Base-by-base conservation (phyloP, 306 rosid genomes). In the Benincasa hispida region DNA sequence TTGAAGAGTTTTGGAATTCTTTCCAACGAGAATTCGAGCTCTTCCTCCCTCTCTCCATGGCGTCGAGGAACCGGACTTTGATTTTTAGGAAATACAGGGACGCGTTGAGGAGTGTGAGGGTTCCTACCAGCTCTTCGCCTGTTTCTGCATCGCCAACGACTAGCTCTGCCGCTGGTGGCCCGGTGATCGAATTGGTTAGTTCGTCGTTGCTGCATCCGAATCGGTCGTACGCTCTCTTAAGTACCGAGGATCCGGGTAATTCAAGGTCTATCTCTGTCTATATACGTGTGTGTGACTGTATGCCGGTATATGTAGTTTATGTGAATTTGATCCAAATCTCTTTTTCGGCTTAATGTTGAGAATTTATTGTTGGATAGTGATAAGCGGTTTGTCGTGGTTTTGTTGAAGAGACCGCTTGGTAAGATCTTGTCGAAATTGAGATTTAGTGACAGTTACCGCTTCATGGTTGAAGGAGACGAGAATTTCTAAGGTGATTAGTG, bases 201-300 rank as follows among this genome's bases (percentile, higher is more conserved):
- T 76, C 92, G 5, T 92, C 98, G 77, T 91, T 95, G 54, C 81
- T 92, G 84, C 82, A 90, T 84, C 87, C 83, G 15, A 90, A 89
- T 87, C 95, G 98, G 3, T 85, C 89, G 48, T 95, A 95, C 35
- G 81, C 96, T 80, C 96, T 96, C 11, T 92, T 95, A n/a, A 95
- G 98, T 78, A 92, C 98, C 7, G 97, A 89, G 4, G 99, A 95
- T 88, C 98, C 98, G 34, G 92, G 92, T 57, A 81, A 79, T 90
- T 90, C 97, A 39, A 90, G 99, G 99, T 94, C 72, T 79, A 72
- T 62, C 78, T 73, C 59, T 32, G 61, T 65, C 41, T 80, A n/a
- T 56, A 19, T 63, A 69, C 56, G 54, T 34, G 41, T 60, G 54
- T 42, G 11, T 25, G 41, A 60, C 32, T 70, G 75, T 70, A 3